Percentiles rank a stretch among this genome's conserved stretches.
phyloP scores from a whole-genome alignment of 176 grass and related monocot genomes.

The Alloteropsis semialata region DNA sequence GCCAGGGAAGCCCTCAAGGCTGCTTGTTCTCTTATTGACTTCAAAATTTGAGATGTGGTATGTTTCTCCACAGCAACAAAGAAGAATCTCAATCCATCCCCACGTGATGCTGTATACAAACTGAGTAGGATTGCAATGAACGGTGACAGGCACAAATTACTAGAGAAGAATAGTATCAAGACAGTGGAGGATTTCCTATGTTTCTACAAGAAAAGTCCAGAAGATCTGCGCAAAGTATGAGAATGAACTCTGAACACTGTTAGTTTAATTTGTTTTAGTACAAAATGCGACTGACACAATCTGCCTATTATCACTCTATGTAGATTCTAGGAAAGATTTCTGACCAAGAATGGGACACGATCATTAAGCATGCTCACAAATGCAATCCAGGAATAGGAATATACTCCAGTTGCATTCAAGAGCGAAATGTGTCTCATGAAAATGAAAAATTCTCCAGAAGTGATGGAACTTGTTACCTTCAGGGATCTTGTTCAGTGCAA shows the following conservation, averaged over 20 bases:
- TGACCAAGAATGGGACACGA: slow-evolving; percentile 23
- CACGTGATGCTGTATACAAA: slow-evolving; percentile 31
- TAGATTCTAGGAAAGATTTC: slow-evolving; percentile 32
- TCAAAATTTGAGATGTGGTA: neutral
- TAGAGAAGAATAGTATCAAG: slow-evolving; percentile 17
- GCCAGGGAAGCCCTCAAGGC: too few relatives aligned
- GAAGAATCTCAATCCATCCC: slow-evolving; percentile 20
- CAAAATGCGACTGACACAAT: neutral
- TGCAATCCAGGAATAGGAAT: slow-evolving; percentile 11
- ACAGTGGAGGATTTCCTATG: neutral
- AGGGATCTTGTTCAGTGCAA: slow-evolving; percentile 6
- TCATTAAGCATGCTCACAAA: slow-evolving; percentile 16
- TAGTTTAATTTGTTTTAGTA: neutral
- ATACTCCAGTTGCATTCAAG: neutral
- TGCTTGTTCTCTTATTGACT: neutral
- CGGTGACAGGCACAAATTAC: slow-evolving; percentile 13
- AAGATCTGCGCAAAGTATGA: slow-evolving; percentile 19
- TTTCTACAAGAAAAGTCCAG: neutral
- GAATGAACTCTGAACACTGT: neutral
- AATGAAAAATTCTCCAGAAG: neutral
- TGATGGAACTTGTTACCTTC: neutral
- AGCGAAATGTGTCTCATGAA: neutral
- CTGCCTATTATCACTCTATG: neutral
- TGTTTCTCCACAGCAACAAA: slow-evolving; percentile 27
- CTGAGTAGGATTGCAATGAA: slow-evolving; percentile 25